Conservation (phyloP, 2,329 filamentous ascomycete species). For the Cryphonectria nitschkei region DNA sequence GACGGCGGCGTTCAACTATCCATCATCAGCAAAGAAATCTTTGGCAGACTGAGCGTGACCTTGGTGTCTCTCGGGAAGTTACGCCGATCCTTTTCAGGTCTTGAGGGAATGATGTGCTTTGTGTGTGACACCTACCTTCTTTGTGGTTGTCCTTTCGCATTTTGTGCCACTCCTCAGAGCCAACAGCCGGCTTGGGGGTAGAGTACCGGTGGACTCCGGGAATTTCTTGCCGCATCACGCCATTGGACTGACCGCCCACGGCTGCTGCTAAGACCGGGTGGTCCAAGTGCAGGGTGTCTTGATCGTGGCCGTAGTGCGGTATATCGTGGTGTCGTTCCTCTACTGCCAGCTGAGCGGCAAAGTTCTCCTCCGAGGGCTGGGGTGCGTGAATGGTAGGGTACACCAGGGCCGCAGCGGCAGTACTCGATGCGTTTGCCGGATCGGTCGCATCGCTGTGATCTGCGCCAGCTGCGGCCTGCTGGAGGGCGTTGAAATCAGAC, state of each 20-base stretch:
- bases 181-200: constrained; percentile 80
- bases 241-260: constrained; percentile 25
- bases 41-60: background rate
- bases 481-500: constrained; percentile 60
- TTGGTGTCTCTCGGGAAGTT: background rate
- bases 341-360: constrained; percentile 54
- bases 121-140: constrained; percentile 68
- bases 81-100: background rate
- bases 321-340: constrained; percentile 43
- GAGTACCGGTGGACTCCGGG: constrained; percentile 43
- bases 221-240: constrained; percentile 31
- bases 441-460: constrained; percentile 54
- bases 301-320: constrained; percentile 34
- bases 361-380: constrained; percentile 61
- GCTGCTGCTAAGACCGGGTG: constrained; percentile 9
- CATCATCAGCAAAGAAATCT: constrained; percentile 30
- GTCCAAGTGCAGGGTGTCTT: constrained; percentile 39
- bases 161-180: constrained; percentile 97
- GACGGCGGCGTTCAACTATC: constrained; percentile 88
- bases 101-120: background rate
- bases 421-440: constrained; percentile 59
- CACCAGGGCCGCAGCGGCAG: constrained; percentile 63
- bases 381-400: constrained; percentile 64
- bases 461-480: constrained; percentile 50
- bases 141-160: constrained; percentile 98